Percentiles rank a stretch among this genome's conserved stretches.
phyloP scores from a whole-genome alignment of 495 filamentous ascomycete genomes.

The Aspergillus steynii region DNA sequence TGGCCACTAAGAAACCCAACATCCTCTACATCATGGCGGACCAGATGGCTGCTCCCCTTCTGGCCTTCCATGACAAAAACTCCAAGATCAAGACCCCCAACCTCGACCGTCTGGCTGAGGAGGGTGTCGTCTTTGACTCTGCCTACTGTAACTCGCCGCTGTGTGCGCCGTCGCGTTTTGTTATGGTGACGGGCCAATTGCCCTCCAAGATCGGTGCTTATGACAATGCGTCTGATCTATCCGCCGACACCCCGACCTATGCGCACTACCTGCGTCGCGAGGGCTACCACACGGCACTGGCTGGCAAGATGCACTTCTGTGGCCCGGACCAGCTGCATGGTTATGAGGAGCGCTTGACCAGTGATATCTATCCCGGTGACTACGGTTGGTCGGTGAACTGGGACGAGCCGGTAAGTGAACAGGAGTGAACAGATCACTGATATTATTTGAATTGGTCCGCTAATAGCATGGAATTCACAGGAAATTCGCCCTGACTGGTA shows the following conservation, averaged over 20 bases:
- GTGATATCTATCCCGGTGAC: constrained; percentile 89
- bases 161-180: constrained; percentile 84
- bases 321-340: constrained; percentile 86
- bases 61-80: constrained; percentile 78
- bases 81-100: constrained; percentile 86
- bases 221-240: constrained; percentile 79
- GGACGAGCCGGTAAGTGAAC: constrained; percentile 65
- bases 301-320: constrained; percentile 95
- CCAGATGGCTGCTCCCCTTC: constrained; percentile 81
- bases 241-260: constrained; percentile 77
- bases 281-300: constrained; percentile 85
- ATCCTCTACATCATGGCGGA: constrained; percentile 91
- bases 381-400: constrained; percentile 89
- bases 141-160: constrained; percentile 90
- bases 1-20: constrained; percentile 60
- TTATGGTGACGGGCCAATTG: constrained; percentile 84
- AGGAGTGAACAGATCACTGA: no score
- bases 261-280: constrained; percentile 83
- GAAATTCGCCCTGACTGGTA: constrained; percentile 86
- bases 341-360: constrained; percentile 84
- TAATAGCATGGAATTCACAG: no score
- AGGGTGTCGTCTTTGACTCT: constrained; percentile 80
- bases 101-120: constrained; percentile 74
- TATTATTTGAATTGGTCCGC: no score
- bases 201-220: constrained; percentile 84